phyloP scores from a whole-genome alignment of 352 stramenopile species.

The Phytophthora hibernalis region DNA sequence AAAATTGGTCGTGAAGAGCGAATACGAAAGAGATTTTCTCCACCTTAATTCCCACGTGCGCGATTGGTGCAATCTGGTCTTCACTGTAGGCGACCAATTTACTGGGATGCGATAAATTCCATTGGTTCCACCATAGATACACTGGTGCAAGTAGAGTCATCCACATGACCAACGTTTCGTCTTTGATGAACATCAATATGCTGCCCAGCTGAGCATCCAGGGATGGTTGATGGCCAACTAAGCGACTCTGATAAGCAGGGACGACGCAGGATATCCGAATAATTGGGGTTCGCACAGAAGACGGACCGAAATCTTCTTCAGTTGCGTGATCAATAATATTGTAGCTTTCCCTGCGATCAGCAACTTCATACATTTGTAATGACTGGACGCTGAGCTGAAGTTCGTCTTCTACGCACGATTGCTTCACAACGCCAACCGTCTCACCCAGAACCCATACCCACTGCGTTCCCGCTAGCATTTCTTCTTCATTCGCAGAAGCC shows the following conservation, averaged over 20 bases:
- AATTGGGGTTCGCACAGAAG: constrained; percentile 39
- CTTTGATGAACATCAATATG: constrained; percentile 68
- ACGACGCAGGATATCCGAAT: constrained; percentile 69
- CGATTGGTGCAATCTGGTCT: constrained; percentile 69
- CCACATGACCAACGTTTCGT: constrained; percentile 80
- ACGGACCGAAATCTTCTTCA: constrained; percentile 10
- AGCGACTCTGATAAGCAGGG: constrained; percentile 81
- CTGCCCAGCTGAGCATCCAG: constrained; percentile 60
- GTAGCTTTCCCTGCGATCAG: constrained; percentile 36
- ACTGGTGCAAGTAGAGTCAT: constrained; percentile 82
- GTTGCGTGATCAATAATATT: constrained; percentile 49
- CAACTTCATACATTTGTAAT: constrained; percentile 64
- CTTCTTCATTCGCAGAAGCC: constrained; percentile 6
- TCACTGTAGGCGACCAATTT: constrained; percentile 59
- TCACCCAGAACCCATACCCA: constrained; percentile 73
- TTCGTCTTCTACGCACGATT: constrained; percentile 88
- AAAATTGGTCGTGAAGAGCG: constrained; percentile 63
- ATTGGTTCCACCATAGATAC: constrained; percentile 88
- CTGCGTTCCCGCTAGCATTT: constrained; percentile 25
- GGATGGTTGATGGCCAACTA: constrained; percentile 76
- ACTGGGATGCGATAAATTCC: constrained; percentile 75
- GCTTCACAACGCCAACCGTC: constrained; percentile 63
- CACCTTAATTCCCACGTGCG: constrained; percentile 58
- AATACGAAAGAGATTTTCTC: constrained; percentile 62
- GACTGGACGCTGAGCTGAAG: constrained; percentile 69